Conservation (phyloP, 2,329 filamentous ascomycete genomes). For the Emydomyces testavorans region DNA sequence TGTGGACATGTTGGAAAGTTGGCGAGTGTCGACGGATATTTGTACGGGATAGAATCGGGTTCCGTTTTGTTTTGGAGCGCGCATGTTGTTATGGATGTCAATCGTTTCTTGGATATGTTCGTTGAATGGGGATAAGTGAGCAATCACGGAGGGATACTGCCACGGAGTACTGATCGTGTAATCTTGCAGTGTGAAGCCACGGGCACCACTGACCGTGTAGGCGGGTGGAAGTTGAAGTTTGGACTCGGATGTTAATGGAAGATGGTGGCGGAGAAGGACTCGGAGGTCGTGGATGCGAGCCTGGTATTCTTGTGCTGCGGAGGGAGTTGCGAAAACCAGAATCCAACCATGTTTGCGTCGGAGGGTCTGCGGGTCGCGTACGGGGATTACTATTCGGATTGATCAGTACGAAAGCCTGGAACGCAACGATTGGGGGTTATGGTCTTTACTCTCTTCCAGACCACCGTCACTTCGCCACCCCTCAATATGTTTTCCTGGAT, state of each 20-base stretch:
- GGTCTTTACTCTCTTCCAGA: slow-evolving; percentile 16
- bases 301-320: slow-evolving; percentile 18
- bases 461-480: slow-evolving; percentile 14
- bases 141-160: slow-evolving; percentile 14
- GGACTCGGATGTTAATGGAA: slow-evolving; percentile 11
- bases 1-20: slow-evolving; percentile 5
- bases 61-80: neutral
- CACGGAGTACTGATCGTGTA: slow-evolving; percentile 18
- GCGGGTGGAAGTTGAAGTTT: slow-evolving; percentile 14
- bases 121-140: slow-evolving; percentile 16
- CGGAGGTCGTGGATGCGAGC: slow-evolving; percentile 13
- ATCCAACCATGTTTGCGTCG: slow-evolving; percentile 17
- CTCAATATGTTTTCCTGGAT: slow-evolving; percentile 13
- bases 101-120: slow-evolving; percentile 14
- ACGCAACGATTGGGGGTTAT: neutral
- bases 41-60: slow-evolving; percentile 15
- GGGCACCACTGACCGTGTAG: slow-evolving; percentile 3
- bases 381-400: slow-evolving; percentile 17
- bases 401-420: neutral
- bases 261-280: slow-evolving; percentile 13
- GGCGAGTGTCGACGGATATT: slow-evolving; percentile 14
- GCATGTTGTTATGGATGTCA: slow-evolving; percentile 13
- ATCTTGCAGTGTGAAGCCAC: slow-evolving; percentile 14
- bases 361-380: slow-evolving; percentile 16
- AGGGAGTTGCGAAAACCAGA: slow-evolving; percentile 17